A percentile compares a stretch with the other conserved stretches of the same genome.
Evolutionary conservation across 2,329 filamentous ascomycete genomes (phyloP).

Genomic region (Periconia digitata): DNA sequence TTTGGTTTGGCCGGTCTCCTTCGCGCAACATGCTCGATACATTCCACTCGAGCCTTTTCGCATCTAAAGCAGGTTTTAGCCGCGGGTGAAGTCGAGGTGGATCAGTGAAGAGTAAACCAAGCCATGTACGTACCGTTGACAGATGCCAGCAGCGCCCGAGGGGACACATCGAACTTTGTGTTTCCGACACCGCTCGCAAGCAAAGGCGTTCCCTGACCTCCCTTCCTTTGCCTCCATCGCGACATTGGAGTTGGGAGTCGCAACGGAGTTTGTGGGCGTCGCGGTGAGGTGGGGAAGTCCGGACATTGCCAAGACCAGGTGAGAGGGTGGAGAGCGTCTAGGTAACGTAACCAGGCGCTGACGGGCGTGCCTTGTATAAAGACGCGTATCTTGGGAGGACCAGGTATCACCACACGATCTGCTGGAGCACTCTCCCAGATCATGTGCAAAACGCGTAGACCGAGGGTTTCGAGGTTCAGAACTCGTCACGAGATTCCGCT

Average conservation of each 20-base stretch:
- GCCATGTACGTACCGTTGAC: conserved; percentile 33
- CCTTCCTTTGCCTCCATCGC: conserved; percentile 40
- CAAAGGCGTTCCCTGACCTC: conserved; percentile 40
- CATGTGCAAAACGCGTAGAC: no score
- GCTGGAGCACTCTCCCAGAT: no score
- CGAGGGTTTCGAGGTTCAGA: neutral
- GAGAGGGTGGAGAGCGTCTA: conserved; percentile 10
- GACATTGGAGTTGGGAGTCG: conserved; percentile 27
- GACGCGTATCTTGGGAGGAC: no score
- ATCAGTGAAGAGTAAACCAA: neutral
- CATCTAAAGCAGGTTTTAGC: conserved; percentile 40
- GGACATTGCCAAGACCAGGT: conserved; percentile 37
- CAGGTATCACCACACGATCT: no score
- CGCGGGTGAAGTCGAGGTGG: conserved; percentile 17
- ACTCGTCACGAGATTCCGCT: neutral
- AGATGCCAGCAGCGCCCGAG: conserved; percentile 32
- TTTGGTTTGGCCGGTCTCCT: conserved; percentile 37
- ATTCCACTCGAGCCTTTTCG: conserved; percentile 39
- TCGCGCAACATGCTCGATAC: conserved; percentile 41
- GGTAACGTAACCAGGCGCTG: neutral
- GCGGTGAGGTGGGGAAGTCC: conserved; percentile 40
- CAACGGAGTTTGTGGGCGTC: conserved; percentile 22
- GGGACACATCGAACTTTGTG: conserved; percentile 42
- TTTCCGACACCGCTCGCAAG: conserved; percentile 40
- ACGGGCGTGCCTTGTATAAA: no score